Evolutionary conservation across 1,139 yeast species (phyloP).

Genomic region (Yamadazyma atmosphaerica): DNA sequence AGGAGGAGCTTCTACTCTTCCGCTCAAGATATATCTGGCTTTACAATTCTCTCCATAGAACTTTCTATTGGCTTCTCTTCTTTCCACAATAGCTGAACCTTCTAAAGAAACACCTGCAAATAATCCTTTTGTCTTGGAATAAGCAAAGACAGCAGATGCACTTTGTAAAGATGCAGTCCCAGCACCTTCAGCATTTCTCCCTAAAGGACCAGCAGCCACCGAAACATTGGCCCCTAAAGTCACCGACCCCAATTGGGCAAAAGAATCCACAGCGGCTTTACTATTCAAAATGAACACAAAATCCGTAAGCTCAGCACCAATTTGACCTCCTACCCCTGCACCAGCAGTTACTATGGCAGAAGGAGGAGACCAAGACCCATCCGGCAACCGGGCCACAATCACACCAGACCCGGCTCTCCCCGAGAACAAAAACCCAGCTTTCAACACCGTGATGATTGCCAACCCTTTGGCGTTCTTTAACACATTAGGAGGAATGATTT

Average conservation of each 20-base stretch:
- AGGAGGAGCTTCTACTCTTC: constrained; percentile 89
- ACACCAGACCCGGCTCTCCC: constrained; percentile 99
- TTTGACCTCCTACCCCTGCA: constrained; percentile 98
- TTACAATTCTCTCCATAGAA: constrained; percentile 88
- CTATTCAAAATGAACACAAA: constrained; percentile 91
- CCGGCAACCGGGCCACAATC: constrained; percentile 89
- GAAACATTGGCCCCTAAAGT: constrained; percentile 95
- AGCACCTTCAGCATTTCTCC: constrained; percentile 97
- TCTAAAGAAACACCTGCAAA: constrained; percentile 97
- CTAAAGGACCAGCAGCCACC: constrained; percentile 97
- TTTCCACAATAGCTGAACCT: constrained; percentile 92
- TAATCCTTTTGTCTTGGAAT: constrained; percentile 93
- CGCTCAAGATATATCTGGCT: constrained; percentile 78
- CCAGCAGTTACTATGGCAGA: constrained; percentile 96
- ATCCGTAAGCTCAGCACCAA: constrained; percentile 95
- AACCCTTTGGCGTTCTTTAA: constrained; percentile 90
- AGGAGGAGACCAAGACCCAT: constrained; percentile 98
- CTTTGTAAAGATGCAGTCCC: constrained; percentile 89
- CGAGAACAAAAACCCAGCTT: constrained; percentile 93
- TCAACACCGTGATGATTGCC: constrained; percentile 86
- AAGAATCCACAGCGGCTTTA: constrained; percentile 86
- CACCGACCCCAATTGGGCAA: constrained; percentile 91
- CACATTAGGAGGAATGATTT: constrained; percentile 87
- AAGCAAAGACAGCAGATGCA: constrained; percentile 89
- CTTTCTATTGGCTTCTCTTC: constrained; percentile 95